A percentile compares a stretch with the other conserved stretches of the same genome.
phyloP scores from a whole-genome alignment of 176 grass and related monocot genomes.

The Oryza glumipatula region DNA sequence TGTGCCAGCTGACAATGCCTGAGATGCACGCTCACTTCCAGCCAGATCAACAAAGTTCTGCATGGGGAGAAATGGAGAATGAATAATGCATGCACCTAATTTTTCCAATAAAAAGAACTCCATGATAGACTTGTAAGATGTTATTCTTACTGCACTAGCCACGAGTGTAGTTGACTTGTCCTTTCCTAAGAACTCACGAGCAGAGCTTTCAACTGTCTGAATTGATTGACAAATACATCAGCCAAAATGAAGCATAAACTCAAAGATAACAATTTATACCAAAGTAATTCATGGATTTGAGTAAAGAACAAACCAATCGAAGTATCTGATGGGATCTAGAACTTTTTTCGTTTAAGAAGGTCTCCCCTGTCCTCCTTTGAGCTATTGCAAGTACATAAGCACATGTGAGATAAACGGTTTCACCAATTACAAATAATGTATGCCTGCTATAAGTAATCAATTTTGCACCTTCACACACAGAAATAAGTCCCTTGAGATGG shows the following conservation, averaged over 20 bases:
- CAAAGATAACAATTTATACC: not conserved
- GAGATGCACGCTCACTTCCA: conserved; percentile 93
- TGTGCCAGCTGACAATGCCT: conserved; percentile 70
- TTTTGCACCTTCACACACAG: conserved; percentile 86
- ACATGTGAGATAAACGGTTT: conserved; percentile 38
- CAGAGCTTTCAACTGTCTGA: conserved; percentile 91
- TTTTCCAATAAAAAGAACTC: not conserved
- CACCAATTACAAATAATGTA: conserved; percentile 21
- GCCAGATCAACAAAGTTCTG: conserved; percentile 98
- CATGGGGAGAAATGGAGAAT: conserved; percentile 5
- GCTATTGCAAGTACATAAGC: conserved; percentile 52
- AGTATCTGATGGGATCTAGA: conserved; percentile 97
- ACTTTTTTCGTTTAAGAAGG: conserved; percentile 86
- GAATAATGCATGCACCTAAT: conserved; percentile 2
- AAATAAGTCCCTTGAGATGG: conserved; percentile 81
- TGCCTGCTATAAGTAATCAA: conserved; percentile 19
- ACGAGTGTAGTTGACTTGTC: conserved; percentile 84
- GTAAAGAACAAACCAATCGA: conserved; percentile 72
- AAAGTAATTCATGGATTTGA: conserved; percentile 20
- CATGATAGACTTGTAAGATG: conserved; percentile 14
- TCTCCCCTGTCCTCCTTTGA: conserved; percentile 88
- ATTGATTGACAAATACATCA: conserved; percentile 27
- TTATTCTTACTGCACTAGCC: conserved; percentile 74
- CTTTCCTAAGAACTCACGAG: conserved; percentile 74
- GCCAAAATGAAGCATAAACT: not conserved